Evolutionary conservation across 495 filamentous ascomycete genomes (phyloP), one percentile per base, ranked within the genome.

Genomic region (Thozetella sp.): DNA sequence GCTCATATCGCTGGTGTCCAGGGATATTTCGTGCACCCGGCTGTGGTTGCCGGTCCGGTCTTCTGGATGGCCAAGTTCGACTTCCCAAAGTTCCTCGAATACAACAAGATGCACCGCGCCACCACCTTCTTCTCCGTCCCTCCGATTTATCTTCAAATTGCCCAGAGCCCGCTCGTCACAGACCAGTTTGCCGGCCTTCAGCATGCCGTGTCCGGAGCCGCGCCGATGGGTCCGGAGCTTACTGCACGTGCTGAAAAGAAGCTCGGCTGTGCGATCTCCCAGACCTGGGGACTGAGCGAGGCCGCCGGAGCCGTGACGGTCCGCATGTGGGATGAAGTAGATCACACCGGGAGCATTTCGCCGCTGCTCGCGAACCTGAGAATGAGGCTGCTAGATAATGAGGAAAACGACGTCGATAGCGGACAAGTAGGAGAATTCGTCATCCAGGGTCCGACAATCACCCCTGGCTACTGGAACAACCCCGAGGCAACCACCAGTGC

Each of bases 221-320:
- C 66, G 19, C 63, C 66, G 0, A 62, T 69, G 63, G 61, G 62
- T 15, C 59, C 43, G 2, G 67, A 69, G 24, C 60, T 68, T 17
- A 66, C 72, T 51, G 25, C 56, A 12, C 53, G 51, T n/a, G 63
- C 53, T 0, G 22, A 26, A 54, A 57, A 37, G 53, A 66, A 66
- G 25, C 22, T 78, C 62, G 51, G 78, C 66, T 56, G 71, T 67
- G 48, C 64, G 25, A 51, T 71, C 23, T 87, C 83, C 61, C 89
- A 91, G 63, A 87, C 86, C 0, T 91, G 88, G 84, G 89, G 89
- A 0, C 83, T 90, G 78, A 90, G 87, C 22, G 87, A 90, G 80
- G 72, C 72, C 22, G 57, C 58, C 2, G 66, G 66, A 17, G 45
- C 30, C 1, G 48, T 63, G 19, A 69, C 61, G 0, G 20, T 50